phyloP scores from a whole-genome alignment of 805 yeast genomes.

The Groenewaldozyma tartarivorans region DNA sequence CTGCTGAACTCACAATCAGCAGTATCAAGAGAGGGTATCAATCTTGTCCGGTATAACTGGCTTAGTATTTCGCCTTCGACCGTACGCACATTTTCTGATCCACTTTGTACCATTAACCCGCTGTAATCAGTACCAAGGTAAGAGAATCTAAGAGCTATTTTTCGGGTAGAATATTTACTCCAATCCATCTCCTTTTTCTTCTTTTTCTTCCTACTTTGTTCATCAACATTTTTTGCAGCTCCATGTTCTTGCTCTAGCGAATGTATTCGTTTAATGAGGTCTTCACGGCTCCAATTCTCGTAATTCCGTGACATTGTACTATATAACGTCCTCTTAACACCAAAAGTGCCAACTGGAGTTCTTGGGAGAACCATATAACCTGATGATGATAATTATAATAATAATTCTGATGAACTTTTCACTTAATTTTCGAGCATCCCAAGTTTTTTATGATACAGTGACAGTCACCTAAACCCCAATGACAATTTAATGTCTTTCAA shows the following conservation, averaged over 20 bases:
- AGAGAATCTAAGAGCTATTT: slow-evolving; percentile 73
- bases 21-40: slow-evolving; percentile 51
- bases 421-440: too few relatives aligned
- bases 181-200: slow-evolving; percentile 51
- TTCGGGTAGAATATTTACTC: slow-evolving; percentile 50
- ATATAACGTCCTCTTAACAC: neutral
- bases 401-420: too few relatives aligned
- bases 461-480: too few relatives aligned
- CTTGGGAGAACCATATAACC: too few relatives aligned
- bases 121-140: slow-evolving; percentile 90
- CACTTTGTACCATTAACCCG: slow-evolving; percentile 69
- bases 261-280: slow-evolving; percentile 46
- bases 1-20: slow-evolving; percentile 65
- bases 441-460: too few relatives aligned
- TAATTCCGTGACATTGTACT: slow-evolving; percentile 28
- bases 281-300: slow-evolving; percentile 53
- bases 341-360: neutral
- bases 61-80: slow-evolving; percentile 70
- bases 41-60: slow-evolving; percentile 57
- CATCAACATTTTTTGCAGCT: slow-evolving; percentile 11
- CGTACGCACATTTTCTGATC: slow-evolving; percentile 68
- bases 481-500: too few relatives aligned
- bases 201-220: slow-evolving; percentile 13
- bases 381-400: too few relatives aligned
- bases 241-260: too few relatives aligned